Evolutionary conservation across 1,284 basidiomycete species (phyloP), one percentile per base, ranked within the genome.

Genomic region (Neonothopanus nambi): DNA sequence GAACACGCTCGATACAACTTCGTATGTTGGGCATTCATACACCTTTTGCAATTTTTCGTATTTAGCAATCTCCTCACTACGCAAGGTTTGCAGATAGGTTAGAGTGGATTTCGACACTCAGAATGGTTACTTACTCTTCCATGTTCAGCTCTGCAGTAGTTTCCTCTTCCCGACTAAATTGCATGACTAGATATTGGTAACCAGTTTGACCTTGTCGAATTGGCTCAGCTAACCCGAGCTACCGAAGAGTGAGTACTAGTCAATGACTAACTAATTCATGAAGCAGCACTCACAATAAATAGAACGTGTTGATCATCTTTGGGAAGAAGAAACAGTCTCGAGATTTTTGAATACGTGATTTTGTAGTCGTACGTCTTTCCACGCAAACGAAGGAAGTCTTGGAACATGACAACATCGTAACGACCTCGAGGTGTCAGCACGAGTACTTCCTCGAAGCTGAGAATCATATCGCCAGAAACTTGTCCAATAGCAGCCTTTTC

Each of bases 341-440:
- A 89, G 62, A 99, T 95, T 59, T 90, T 93, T 39, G 82, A 82
- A 72, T 96, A 98, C 24, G 93, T 81, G 55, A 99, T 93, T 73
- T 98, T 97, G 81, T 99, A 99, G 73, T 99, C 97, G 74, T 99
- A 99, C 2, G 94, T 98, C 76, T 98, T 98, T 57, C 97, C 97
- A 38, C 95, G 89, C 28, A 99, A 75, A 39, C 97, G 88, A 64
- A 99, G 72, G 73, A 96, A 98, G 44, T 93, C 91, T 38, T 87
- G 85, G 79, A 94, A 98, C 87, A 99, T 95, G 73, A 99, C 97
- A 70, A 99, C 89, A 63, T 98, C 95, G 72, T 96, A 98, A 55
- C 95, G 88, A 53, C 96, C 96, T 78, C 95, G 84, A 20, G 97
- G 97, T 0, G 97, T 99, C 50, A 96, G 81, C 5, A 99, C 92